Base-by-base conservation (phyloP, 2,329 filamentous ascomycete species). In the Fusarium piperis region DNA sequence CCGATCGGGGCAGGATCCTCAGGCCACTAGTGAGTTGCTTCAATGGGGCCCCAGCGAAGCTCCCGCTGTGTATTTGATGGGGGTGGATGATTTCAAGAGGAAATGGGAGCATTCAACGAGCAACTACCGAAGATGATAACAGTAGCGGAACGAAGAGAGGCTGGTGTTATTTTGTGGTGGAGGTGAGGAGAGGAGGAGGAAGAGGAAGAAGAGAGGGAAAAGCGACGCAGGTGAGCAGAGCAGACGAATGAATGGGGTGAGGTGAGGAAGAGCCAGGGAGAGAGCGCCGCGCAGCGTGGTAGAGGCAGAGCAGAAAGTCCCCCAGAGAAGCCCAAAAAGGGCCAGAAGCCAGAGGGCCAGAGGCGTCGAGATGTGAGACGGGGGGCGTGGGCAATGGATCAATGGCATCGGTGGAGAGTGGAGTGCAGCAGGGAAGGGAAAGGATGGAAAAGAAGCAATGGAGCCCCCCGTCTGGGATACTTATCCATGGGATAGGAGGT, bases 1-100 rank as follows among this genome's bases (percentile, higher is more conserved):
- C 77, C 79, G 78, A 78, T 79, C 74, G 78, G 75, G 76, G 79
- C 71, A 73, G 75, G 77, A 74, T 78, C 76, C 76, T 78, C 70
- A 74, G 76, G 70, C 73, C 77, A 76, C 78, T 79, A 78, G 71
- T 72, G 63, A 72, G 38, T 60, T 59, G 67, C 70, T 69, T 73
- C 59, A 65, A 74, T 70, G 64, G 65, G 65, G 63, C 53, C 72
- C 75, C 71, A 69, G 74, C 70, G 55, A 72, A 70, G 68, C 59
- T 72, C 59, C 65, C 69, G 69, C 56, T 69, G 61, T 60, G 51
- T 68, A 69, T 72, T 72, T 69, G 63, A 72, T 73, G 62, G 62
- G 72, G 57, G 46, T 64, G 46, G 59, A 59, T 61, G 28, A 56
- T 62, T 55, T 55, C 41, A 35, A 59, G 56, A 18, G 32, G n/a